These are phyloP conservation scores for Gossypium herbaceum DNA, from an alignment of 345 rosid species.

Conservation along the genomic window DNA sequence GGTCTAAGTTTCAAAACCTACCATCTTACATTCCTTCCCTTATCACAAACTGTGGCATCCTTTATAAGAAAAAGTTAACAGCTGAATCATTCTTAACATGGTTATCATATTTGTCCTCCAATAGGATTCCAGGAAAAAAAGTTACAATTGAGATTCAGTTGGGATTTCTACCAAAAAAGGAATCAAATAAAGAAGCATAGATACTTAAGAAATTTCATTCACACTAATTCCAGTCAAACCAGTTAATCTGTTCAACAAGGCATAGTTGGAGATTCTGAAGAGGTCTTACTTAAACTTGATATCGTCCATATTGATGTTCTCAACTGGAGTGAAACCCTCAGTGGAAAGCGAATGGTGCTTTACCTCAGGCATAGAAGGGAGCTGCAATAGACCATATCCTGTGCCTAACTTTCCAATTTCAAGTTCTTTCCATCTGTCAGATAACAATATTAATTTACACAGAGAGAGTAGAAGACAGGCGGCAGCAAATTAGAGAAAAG, in stretches of 20 bases:
- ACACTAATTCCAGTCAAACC: background rate
- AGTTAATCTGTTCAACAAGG: background rate
- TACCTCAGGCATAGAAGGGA: constrained; percentile 84
- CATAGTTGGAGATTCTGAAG: background rate
- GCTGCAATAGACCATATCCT: constrained; percentile 64
- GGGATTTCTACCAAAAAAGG: background rate
- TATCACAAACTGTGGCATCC: too few relatives aligned
- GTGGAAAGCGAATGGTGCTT: constrained; percentile 73
- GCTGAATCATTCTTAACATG: background rate
- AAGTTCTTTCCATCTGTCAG: constrained; percentile 74
- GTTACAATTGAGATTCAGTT: background rate
- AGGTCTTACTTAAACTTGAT: constrained; percentile 72
- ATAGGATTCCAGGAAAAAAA: background rate
- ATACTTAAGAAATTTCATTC: background rate
- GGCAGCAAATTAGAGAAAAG: background rate
- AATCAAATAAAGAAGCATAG: background rate
- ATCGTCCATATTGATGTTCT: constrained; percentile 58
- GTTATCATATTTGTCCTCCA: background rate
- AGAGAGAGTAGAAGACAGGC: background rate
- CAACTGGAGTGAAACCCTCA: constrained; percentile 60
- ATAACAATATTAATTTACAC: background rate
- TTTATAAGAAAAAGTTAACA: background rate
- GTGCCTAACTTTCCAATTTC: constrained; percentile 87
- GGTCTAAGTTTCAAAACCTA: too few relatives aligned
- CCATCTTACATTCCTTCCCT: too few relatives aligned